Base-by-base conservation (phyloP, 1,284 basidiomycete species). In the Cryptococcus wingfieldii region DNA sequence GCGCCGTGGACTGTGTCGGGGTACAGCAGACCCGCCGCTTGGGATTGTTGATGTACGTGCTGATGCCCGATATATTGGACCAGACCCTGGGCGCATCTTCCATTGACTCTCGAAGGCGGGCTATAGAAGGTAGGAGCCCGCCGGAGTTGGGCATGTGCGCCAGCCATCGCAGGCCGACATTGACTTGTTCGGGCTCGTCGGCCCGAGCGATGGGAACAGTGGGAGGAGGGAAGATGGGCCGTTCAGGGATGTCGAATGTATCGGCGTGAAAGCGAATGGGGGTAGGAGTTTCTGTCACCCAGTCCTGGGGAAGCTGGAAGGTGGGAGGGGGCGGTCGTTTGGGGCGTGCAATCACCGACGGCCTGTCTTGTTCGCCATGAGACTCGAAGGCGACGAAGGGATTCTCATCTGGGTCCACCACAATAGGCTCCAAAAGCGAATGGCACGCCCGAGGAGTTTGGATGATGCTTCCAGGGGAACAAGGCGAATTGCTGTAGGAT, bases 21-120 rank as follows among this genome's bases (percentile, higher is more conserved):
- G 27, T 25, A n/a, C 38, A 23, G 47, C 12, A 56, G 31, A 34
- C 50, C 27, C 38, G 28, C 38, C 50, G 38, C 28, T 51, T 57
- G 5, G 59, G 55, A 16, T 52, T 51, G 25, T 57, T 51, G 38
- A 60, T 47, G 44, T 57, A 60, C 47, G 57, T 49, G 34, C 56
- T 60, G 34, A 51, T 37, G 10, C 59, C 59, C 13, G 18, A n/a
- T 12, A 54, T 39, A 10, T 38, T 16, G 4, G 19, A 12, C 27
- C 51, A 34, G 14, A 31, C 46, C 25, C 2, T 13, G 47, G 12
- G 38, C 14, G 48, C 14, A 44, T 47, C 51, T 55, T 34, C 31
- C 13, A 38, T 16, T 5, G 37, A 50, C 18, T 19, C 37, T 43
- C 18, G 23, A 2, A 57, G 10, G 18, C 53, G 49, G 1, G 34